Percentiles rank a stretch among this genome's conserved stretches.
Conservation (phyloP, 2,329 filamentous ascomycete species). For the Metarhizium sp. region DNA sequence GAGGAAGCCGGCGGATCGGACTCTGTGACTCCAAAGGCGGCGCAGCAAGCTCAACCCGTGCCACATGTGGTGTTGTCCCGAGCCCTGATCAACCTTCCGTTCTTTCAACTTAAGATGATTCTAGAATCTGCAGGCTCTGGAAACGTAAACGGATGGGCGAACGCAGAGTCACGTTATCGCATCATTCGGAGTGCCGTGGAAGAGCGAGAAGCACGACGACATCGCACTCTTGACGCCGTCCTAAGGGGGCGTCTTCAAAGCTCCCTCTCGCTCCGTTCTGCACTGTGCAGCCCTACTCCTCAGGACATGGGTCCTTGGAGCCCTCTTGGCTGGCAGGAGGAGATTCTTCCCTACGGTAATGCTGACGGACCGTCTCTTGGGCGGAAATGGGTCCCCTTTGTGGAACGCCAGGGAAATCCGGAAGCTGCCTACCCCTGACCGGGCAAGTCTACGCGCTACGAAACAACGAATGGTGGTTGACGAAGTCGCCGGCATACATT, state of each 20-base stretch:
- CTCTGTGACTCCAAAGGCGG: constrained; percentile 21
- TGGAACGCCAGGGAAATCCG: constrained; percentile 12
- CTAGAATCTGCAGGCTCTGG: constrained; percentile 51
- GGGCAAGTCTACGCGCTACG: constrained; percentile 3
- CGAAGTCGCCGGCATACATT: constrained; percentile 9
- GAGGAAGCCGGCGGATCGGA: constrained; percentile 16
- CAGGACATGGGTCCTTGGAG: constrained; percentile 34
- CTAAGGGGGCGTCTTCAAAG: constrained; percentile 24
- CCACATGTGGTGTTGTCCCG: constrained; percentile 50
- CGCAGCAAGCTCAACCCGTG: constrained; percentile 17
- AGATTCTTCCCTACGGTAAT: constrained; percentile 25
- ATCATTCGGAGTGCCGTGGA: constrained; percentile 40
- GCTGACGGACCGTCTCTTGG: constrained; percentile 32
- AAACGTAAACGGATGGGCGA: constrained; percentile 39
- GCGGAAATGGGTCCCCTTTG: constrained; percentile 35
- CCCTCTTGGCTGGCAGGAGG: constrained; percentile 40
- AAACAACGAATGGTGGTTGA: constrained; percentile 8
- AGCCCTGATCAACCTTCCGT: constrained; percentile 61
- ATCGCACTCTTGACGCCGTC: constrained; percentile 35
- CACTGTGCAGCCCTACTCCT: constrained; percentile 28
- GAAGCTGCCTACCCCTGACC: constrained; percentile 23
- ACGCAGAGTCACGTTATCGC: constrained; percentile 34
- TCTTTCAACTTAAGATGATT: constrained; percentile 53
- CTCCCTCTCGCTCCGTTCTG: constrained; percentile 24
- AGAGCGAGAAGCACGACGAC: constrained; percentile 49